Evolutionary conservation across 768 basidiomycete species (phyloP), one percentile per base, ranked within the genome.

Genomic region (Tylopilus vinaceipallidus): DNA sequence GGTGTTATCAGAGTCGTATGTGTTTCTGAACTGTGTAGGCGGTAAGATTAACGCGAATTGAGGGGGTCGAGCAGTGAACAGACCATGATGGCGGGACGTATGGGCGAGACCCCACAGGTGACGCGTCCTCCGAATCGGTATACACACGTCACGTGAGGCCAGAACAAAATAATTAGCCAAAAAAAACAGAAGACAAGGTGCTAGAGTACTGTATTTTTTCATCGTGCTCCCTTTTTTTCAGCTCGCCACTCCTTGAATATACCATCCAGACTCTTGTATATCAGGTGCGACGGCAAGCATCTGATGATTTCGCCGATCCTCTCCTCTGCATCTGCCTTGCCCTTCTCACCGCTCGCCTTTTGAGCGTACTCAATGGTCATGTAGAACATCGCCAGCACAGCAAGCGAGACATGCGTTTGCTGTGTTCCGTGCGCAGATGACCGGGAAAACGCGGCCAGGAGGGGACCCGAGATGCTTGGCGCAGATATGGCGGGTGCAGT

Each of bases 1-100:
- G 36, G 94, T 98, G 73, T 97, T 98, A 73, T 98, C 95, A 39
- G 93, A 95, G 73, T 98, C 95, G 75, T 98, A 98, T 3, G 94
- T 95, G 67, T 97, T 97, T 62, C 94, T 78, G 66, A 92, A 93
- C 91, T 93, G 65, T 20, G 14, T 19, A 6, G 9, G n/a, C 37
- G 24, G 34, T 58, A 4, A 61, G 53, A 12, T 45, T 32, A 7
- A 22, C n/a, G 22, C 23, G 23, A 48, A 35, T 16, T 5, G 30
- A 36, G 17, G 8, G n/a, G 12, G 38, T 45, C 24, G 11, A n/a
- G 43, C 4, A 3, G 30, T 33, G 37, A 29, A 63, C 69, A 16
- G 43, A 72, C 69, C 69, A 70, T 70, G 27, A 56, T 70, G 55
- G 43, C 34, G 32, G 42, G 17, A 40, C n/a, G 55, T 52, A 57